Evolutionary conservation across 768 basidiomycete genomes (phyloP).

Genomic region (Hydnomerulius pinastri): DNA sequence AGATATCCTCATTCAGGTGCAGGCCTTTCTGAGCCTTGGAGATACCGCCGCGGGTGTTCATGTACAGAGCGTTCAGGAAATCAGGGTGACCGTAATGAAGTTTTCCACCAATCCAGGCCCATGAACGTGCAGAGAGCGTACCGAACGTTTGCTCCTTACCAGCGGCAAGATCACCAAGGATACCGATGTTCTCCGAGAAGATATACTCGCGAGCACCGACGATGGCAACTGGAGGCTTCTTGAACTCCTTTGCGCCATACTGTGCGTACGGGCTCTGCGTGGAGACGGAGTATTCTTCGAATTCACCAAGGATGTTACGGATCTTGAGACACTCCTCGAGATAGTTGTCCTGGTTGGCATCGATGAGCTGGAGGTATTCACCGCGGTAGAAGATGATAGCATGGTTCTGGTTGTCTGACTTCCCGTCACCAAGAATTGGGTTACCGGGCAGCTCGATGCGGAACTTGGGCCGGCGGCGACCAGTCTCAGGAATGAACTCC

Average conservation of each 20-base stretch:
- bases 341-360: constrained; percentile 99
- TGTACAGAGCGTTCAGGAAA: constrained; percentile 96
- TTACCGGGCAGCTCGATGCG: constrained; percentile 98
- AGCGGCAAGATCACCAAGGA: constrained; percentile 96
- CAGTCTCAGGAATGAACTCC: constrained; percentile 88
- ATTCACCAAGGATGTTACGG: constrained; percentile 95
- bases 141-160: constrained; percentile 99
- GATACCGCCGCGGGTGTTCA: constrained; percentile 97
- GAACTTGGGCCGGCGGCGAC: constrained; percentile 93
- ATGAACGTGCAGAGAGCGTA: constrained; percentile 91
- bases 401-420: constrained; percentile 99
- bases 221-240: constrained; percentile 88
- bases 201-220: constrained; percentile 99
- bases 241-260: constrained; percentile 88
- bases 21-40: constrained; percentile 99
- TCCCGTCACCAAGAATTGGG: constrained; percentile 98
- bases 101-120: constrained; percentile 98
- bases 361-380: constrained; percentile 98
- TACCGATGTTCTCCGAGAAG: constrained; percentile 99
- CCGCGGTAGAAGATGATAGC: constrained; percentile 99
- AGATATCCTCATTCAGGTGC: constrained; percentile 99
- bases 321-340: constrained; percentile 99
- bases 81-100: constrained; percentile 99
- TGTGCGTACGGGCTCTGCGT: constrained; percentile 91
- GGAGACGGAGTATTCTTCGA: constrained; percentile 88